Base-by-base conservation (phyloP, 305 asterid species). In the Fraxinus velutina region DNA sequence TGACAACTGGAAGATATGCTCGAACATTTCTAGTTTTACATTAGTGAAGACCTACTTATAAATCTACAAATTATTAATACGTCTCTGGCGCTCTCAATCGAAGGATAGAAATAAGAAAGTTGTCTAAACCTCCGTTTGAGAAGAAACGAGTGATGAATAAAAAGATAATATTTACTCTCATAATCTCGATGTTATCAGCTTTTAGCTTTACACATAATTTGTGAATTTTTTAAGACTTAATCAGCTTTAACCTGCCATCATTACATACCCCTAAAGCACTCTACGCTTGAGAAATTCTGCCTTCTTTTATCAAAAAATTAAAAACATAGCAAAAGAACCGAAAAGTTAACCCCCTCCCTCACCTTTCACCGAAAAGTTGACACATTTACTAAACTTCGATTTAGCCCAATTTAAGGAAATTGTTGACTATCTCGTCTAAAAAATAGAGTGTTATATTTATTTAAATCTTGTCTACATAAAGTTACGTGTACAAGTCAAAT, bases 291-390 rank as follows among this genome's bases (percentile, higher is more conserved):
- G 84, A 80, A 82, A 87, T 90, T 84, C 85, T 79, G 83, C 85
- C 75, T 52, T 17, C 76, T 80, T 83, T 68, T 34, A 70, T 60
- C 17, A 32, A 21, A 78, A 10, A 78, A 10, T 6, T 34, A 34
- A 34, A 0, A 85, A 2, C 80, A 83, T 76, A 64, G 5, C 50
- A 27, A 57, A 50, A 80, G 1, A 55, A 27, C 13, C 10, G 32
- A 19, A 88, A 86, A 79, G 89, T 83, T 84, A 36, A 6, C 74
- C 73, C 78, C 57, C 82, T 30, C 32, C 88, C 70, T 79, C 82
- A 89, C 89, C 88, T 91, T 93, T 91, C 93, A 93, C 96, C 96
- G 91, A 89, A 92, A 93, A 93, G 94, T 80, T 73, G 86, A 87
- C 70, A 83, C 85, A 82, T 76, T 79, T 86, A 83, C 86, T 91